These are phyloP conservation scores for Aureobasidium leucospermi DNA, from an alignment of 2,329 filamentous ascomycete genomes.

Conservation along the genomic window DNA sequence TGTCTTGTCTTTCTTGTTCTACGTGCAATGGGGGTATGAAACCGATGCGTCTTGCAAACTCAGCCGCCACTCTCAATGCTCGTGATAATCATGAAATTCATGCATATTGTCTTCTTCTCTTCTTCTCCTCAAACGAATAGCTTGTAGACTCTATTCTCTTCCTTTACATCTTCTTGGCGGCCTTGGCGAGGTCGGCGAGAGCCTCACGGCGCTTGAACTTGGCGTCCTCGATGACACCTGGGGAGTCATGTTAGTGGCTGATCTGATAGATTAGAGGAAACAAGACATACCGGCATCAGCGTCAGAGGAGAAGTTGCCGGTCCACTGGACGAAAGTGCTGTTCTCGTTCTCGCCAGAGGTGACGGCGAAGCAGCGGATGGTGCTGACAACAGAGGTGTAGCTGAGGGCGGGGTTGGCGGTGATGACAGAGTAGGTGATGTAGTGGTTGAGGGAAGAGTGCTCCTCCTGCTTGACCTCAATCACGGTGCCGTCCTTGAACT, in stretches of 20 bases:
- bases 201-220: conserved; percentile 71
- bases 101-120: background rate
- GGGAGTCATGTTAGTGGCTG: background rate
- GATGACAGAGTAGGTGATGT: conserved; percentile 68
- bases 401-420: conserved; percentile 56
- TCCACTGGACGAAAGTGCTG: conserved; percentile 62
- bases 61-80: background rate
- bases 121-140: background rate
- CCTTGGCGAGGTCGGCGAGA: conserved; percentile 55
- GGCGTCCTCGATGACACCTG: conserved; percentile 65
- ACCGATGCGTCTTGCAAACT: background rate
- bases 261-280: no score
- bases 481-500: conserved; percentile 61
- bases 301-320: conserved; percentile 62
- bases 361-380: conserved; percentile 57
- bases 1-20: background rate
- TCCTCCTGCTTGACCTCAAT: conserved; percentile 70
- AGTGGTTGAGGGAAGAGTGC: conserved; percentile 66
- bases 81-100: conserved; percentile 13
- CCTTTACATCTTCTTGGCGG: conserved; percentile 25
- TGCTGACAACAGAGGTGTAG: conserved; percentile 61
- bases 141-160: background rate
- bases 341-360: conserved; percentile 59
- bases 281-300: conserved; percentile 55
- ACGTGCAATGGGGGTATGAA: background rate